Percentiles rank a stretch among this genome's conserved stretches.
These are phyloP conservation scores for Potentilla sterilis DNA, from an alignment of 306 rosid species.

Conservation along the genomic window DNA sequence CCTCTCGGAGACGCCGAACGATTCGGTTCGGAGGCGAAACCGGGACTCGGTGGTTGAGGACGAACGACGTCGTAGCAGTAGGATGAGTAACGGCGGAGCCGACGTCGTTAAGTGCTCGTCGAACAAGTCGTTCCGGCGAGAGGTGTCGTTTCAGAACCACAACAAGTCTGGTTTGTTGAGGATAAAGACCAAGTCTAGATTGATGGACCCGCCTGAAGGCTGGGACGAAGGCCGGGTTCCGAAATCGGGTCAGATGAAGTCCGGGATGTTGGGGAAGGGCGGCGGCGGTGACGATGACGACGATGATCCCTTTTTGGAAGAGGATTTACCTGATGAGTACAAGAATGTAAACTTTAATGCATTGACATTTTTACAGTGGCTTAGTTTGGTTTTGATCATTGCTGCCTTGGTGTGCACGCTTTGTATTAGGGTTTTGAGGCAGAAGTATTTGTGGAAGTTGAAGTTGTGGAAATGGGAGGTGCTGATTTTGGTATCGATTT, in stretches of 20 bases:
- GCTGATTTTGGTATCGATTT: constrained; percentile 60
- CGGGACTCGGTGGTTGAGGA: constrained; percentile 36
- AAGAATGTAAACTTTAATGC: constrained; percentile 34
- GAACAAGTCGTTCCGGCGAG: constrained; percentile 57
- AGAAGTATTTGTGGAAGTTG: constrained; percentile 50
- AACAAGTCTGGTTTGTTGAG: constrained; percentile 27
- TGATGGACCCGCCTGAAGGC: constrained; percentile 70
- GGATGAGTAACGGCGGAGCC: constrained; percentile 4
- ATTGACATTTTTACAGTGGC: constrained; percentile 56
- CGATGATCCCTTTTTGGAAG: constrained; percentile 71
- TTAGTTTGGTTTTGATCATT: constrained; percentile 58
- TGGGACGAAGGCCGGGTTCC: constrained; percentile 37
- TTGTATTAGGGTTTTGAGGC: constrained; percentile 33
- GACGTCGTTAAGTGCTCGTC: constrained; percentile 82
- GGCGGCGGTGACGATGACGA: constrained; percentile 50
- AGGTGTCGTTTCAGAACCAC: constrained; percentile 41
- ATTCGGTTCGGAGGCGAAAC: constrained; percentile 38
- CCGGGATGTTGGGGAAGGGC: constrained; percentile 46
- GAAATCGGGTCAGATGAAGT: constrained; percentile 58
- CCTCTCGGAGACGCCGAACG: constrained; percentile 30
- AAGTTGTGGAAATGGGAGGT: constrained; percentile 85
- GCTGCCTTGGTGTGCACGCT: constrained; percentile 50
- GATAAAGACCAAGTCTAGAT: constrained; percentile 62
- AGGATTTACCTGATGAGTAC: constrained; percentile 60
- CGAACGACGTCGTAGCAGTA: constrained; percentile 13